Percentiles rank a stretch among this genome's conserved stretches.
Evolutionary conservation across 2,329 filamentous ascomycete species (phyloP).

Genomic region (Pseudopithomyces chartarum): DNA sequence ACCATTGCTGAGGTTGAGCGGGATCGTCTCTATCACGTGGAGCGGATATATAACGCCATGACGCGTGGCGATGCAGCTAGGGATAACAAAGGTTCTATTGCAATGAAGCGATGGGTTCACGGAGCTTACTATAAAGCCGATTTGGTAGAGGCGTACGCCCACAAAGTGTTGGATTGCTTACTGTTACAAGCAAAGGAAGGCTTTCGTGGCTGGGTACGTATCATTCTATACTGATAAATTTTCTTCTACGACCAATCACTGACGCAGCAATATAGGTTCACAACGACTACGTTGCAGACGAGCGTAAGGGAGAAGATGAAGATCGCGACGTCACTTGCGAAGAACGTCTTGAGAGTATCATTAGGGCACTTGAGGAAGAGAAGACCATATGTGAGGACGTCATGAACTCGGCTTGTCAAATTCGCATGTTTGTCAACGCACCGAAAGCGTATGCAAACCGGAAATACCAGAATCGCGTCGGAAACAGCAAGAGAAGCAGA

Average conservation of each 20-base stretch:
- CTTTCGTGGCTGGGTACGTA: slow-evolving; percentile 35
- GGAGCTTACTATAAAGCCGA: slow-evolving; percentile 33
- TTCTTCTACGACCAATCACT: background rate
- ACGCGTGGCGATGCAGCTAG: slow-evolving; percentile 31
- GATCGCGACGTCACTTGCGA: slow-evolving; percentile 38
- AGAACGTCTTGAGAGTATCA: slow-evolving; percentile 35
- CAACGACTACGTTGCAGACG: slow-evolving; percentile 42
- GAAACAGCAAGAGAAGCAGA: slow-evolving; percentile 41
- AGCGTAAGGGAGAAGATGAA: slow-evolving; percentile 41
- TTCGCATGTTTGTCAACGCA: slow-evolving; percentile 45
- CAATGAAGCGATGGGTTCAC: slow-evolving; percentile 41
- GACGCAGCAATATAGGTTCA: slow-evolving; percentile 15
- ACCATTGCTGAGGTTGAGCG: slow-evolving; percentile 27
- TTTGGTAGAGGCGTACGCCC: slow-evolving; percentile 39
- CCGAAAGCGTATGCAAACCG: slow-evolving; percentile 39
- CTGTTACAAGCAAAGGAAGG: slow-evolving; percentile 35
- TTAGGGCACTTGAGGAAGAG: slow-evolving; percentile 37
- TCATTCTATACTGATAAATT: background rate
- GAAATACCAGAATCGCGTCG: slow-evolving; percentile 39
- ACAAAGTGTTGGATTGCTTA: slow-evolving; percentile 41
- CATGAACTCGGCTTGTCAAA: slow-evolving; percentile 41
- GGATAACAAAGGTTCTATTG: slow-evolving; percentile 37
- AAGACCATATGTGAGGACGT: slow-evolving; percentile 46
- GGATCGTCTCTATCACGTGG: slow-evolving; percentile 22
- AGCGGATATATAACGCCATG: slow-evolving; percentile 43